Percentiles rank a stretch among this genome's conserved stretches.
Evolutionary conservation across 306 rosid genomes (phyloP).

Genomic region (Rosa multiflora): DNA sequence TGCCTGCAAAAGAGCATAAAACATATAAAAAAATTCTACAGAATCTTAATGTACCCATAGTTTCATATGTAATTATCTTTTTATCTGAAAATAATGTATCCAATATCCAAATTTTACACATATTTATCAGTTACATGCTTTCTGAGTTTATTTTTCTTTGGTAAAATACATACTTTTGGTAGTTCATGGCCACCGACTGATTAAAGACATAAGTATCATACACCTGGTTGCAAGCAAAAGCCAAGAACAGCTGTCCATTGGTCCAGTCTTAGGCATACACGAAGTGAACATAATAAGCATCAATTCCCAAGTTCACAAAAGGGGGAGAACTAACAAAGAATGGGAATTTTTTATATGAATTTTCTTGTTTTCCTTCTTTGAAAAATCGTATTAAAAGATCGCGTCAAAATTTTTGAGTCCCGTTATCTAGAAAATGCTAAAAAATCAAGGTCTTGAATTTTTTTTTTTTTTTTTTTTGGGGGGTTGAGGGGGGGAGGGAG

Average conservation of each 20-base stretch:
- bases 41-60: neutral
- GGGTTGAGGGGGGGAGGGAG: neutral
- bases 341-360: neutral
- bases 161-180: neutral
- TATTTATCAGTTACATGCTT: neutral
- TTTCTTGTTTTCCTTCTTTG: too few relatives aligned
- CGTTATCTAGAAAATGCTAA: too few relatives aligned
- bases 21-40: neutral
- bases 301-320: neutral
- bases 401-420: too few relatives aligned
- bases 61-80: neutral
- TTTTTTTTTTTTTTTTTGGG: neutral
- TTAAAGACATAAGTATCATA: neutral
- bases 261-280: neutral
- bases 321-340: neutral
- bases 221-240: neutral
- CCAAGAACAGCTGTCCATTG: neutral
- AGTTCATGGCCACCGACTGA: neutral
- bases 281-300: neutral
- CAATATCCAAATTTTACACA: neutral
- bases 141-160: neutral
- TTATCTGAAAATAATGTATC: neutral
- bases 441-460: neutral
- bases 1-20: constrained; percentile 62
- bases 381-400: too few relatives aligned